Base-by-base conservation (phyloP, 2,329 filamentous ascomycete genomes). In the Trichoderma sp. region DNA sequence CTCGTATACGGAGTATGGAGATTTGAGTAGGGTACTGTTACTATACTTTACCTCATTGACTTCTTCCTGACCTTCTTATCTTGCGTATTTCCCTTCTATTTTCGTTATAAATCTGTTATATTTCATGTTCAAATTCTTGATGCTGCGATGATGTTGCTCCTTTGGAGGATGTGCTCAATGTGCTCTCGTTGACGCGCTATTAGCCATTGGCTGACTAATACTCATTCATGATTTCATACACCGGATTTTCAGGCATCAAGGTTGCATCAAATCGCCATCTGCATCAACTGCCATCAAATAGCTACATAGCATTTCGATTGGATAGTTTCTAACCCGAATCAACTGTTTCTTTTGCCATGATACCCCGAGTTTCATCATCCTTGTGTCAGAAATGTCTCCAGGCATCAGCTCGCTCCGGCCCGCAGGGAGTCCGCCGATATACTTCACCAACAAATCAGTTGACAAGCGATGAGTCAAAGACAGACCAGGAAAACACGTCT, bases 231-330 rank as follows among this genome's bases (percentile, higher is more conserved):
- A 47, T 23, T 55, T 36, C 13, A 26, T 17, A 13, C 26, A 39
- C 36, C 28, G n/a, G 36, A 59, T 47, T 68, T 68, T 61, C 17
- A 47, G 65, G 53, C 65, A 67, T 67, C 64, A 58, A 58, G 17
- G 23, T 50, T 47, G 34, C 55, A 26, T 47, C 65, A 28, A 28
- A 50, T 50, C 20, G 39, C 32, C 47, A 28, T 55, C 32, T 8
- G 20, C 65, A 47, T 50, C 55, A 28, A 32, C 36, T 32, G 32
- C 13, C 55, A 17, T 68, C 26, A 58, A 26, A 32, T 30, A 47
- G 13, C 26, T 23, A 13, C 47, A 23, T 23, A 28, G 34, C 53
- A n/a, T 50, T 15, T 26, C 26, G 8, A 32, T 32, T 47, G n/a
- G 6, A 4, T 47, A 43, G 26, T 15, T 26, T 58, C 20, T 1